These are phyloP conservation scores for Cadophora malorum DNA, from an alignment of 2,329 filamentous ascomycete genomes.

Conservation along the genomic window DNA sequence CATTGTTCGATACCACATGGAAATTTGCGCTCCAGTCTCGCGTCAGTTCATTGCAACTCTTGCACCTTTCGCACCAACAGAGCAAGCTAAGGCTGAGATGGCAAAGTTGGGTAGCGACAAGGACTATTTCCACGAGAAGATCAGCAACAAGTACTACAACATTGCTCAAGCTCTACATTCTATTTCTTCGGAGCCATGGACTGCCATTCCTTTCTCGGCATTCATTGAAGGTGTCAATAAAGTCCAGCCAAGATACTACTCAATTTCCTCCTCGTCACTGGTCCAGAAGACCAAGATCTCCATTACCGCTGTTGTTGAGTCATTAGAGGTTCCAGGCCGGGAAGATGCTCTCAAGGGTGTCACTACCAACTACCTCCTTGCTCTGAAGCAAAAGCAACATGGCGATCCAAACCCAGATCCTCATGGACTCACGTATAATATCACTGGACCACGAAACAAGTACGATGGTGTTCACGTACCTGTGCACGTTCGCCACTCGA, in stretches of 20 bases:
- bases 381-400: slow-evolving; percentile 96
- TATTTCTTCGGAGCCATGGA: slow-evolving; percentile 79
- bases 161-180: slow-evolving; percentile 83
- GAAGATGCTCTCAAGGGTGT: slow-evolving; percentile 86
- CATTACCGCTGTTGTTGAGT: slow-evolving; percentile 94
- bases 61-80: slow-evolving; percentile 86
- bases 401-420: slow-evolving; percentile 82
- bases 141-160: slow-evolving; percentile 83
- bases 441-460: slow-evolving; percentile 91
- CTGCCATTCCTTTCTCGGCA: slow-evolving; percentile 87
- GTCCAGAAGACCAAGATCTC: slow-evolving; percentile 95
- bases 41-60: slow-evolving; percentile 92
- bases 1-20: slow-evolving; percentile 92
- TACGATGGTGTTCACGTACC: slow-evolving; percentile 96
- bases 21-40: slow-evolving; percentile 93
- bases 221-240: slow-evolving; percentile 94
- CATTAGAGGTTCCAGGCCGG: slow-evolving; percentile 76
- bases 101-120: slow-evolving; percentile 88
- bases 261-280: slow-evolving; percentile 94
- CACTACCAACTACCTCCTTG: slow-evolving; percentile 94
- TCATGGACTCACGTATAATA: slow-evolving; percentile 84
- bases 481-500: slow-evolving; percentile 95
- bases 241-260: slow-evolving; percentile 98
- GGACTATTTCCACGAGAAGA: slow-evolving; percentile 91
- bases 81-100: slow-evolving; percentile 86